Conservation (phyloP, 495 filamentous ascomycete species). For the Talaromyces stipitatus region DNA sequence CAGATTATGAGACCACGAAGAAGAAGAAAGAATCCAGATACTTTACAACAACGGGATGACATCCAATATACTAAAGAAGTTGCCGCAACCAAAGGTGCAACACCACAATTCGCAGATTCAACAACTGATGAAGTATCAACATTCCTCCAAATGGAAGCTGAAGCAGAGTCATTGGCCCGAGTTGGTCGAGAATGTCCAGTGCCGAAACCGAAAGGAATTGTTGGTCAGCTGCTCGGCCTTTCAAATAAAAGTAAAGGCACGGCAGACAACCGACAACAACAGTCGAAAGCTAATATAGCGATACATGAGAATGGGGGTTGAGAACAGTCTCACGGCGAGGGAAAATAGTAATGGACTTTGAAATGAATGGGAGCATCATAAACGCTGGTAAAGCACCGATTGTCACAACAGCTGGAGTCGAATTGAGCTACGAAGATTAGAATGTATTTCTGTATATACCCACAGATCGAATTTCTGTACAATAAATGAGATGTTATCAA, state of each 20-base stretch:
- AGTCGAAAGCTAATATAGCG: not conserved
- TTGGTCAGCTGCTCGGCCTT: conserved; percentile 71
- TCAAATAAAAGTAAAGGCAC: conserved; percentile 13
- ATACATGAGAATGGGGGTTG: not conserved
- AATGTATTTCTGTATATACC: conserved; percentile 1
- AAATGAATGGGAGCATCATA: not conserved
- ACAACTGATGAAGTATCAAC: conserved; percentile 31
- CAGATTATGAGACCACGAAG: conserved; percentile 27
- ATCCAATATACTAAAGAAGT: conserved; percentile 3
- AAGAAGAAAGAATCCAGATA: conserved; percentile 17
- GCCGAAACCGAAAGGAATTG: conserved; percentile 69
- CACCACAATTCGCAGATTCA: conserved; percentile 17
- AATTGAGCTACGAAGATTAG: not conserved
- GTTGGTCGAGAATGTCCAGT: conserved; percentile 60
- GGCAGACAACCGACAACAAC: not conserved
- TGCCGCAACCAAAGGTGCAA: conserved; percentile 10
- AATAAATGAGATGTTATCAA: not conserved
- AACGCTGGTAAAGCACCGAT: not conserved
- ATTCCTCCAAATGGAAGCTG: conserved; percentile 39
- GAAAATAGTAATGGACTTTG: no score
- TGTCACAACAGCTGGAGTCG: not conserved
- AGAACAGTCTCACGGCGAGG: no score
- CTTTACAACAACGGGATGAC: conserved; percentile 12
- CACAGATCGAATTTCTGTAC: conserved; percentile 1
- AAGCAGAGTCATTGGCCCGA: conserved; percentile 28